These are phyloP conservation scores for Wickerhamiella pararugosa DNA, from an alignment of 1,139 yeast genomes.

Conservation along the genomic window DNA sequence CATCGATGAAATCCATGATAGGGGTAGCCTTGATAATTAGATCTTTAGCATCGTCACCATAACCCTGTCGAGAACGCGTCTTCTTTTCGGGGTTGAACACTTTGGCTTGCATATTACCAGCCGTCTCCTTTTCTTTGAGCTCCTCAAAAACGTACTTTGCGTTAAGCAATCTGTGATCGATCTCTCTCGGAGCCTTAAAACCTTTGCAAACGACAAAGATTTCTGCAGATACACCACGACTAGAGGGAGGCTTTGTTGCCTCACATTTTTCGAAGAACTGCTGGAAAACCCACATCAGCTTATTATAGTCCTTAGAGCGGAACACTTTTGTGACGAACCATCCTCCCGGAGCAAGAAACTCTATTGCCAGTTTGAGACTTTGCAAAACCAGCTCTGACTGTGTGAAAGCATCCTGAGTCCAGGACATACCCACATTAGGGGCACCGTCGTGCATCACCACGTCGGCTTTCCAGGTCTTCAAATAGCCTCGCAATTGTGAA, in stretches of 20 bases:
- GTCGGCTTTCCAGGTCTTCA: constrained; percentile 99
- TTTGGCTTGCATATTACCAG: constrained; percentile 66
- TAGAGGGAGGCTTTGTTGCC: constrained; percentile 97
- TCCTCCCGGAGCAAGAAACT: constrained; percentile 81
- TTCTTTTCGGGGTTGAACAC: constrained; percentile 89
- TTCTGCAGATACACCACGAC: constrained; percentile 98
- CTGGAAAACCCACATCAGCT: constrained; percentile 92
- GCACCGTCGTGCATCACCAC: constrained; percentile 99
- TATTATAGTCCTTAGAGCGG: constrained; percentile 95
- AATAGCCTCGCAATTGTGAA: constrained; percentile 80
- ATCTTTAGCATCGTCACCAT: constrained; percentile 77
- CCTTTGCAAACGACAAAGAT: constrained; percentile 94
- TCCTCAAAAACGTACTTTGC: constrained; percentile 92
- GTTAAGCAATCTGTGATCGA: constrained; percentile 85
- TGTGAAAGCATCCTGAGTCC: constrained; percentile 98
- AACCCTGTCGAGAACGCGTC: constrained; percentile 87
- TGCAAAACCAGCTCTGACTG: constrained; percentile 92
- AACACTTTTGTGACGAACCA: constrained; percentile 94
- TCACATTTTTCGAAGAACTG: constrained; percentile 92
- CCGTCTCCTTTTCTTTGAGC: constrained; percentile 39
- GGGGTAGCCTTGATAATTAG: constrained; percentile 59
- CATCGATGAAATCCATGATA: constrained; percentile 62
- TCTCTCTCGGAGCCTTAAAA: constrained; percentile 86
- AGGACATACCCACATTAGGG: constrained; percentile 96
- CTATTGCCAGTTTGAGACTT: constrained; percentile 89